Evolutionary conservation across 139 green algal genomes (phyloP).

Genomic region (Chlamydomonas sphaeroides): DNA sequence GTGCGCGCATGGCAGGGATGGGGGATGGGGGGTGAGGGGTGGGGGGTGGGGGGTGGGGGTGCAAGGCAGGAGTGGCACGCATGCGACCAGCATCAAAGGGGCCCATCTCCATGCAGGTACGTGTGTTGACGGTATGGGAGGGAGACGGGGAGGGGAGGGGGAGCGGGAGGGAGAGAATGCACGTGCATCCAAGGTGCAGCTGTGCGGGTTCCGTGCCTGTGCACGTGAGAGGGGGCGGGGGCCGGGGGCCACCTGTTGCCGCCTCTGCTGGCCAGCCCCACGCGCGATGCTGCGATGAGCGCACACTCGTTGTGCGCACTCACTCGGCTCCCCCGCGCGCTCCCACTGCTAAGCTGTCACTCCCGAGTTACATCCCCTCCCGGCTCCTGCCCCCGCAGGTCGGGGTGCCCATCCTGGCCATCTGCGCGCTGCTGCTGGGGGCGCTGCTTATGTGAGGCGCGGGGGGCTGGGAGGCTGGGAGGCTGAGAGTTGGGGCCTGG

Average conservation of each 20-base stretch:
- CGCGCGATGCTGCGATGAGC: background rate
- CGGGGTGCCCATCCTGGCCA: slow-evolving; percentile 9
- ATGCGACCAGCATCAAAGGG: background rate
- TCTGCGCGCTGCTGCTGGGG: background rate
- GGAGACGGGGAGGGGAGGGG: too few relatives aligned
- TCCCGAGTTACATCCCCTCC: background rate
- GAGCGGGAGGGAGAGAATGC: background rate
- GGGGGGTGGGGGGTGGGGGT: background rate
- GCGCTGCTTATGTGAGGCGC: background rate
- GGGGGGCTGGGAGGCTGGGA: too few relatives aligned
- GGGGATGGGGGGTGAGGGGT: too few relatives aligned
- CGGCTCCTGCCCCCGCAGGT: background rate
- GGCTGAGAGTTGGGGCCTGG: too few relatives aligned
- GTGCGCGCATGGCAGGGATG: background rate
- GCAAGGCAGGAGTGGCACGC: background rate
- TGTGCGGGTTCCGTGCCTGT: too few relatives aligned
- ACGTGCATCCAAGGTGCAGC: too few relatives aligned
- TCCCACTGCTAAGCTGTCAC: background rate
- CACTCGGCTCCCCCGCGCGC: too few relatives aligned
- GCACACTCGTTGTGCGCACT: too few relatives aligned
- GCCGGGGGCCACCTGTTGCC: background rate
- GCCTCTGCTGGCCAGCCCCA: background rate
- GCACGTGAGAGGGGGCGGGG: too few relatives aligned
- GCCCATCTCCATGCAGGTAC: too few relatives aligned
- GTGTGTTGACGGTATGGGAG: too few relatives aligned